A percentile compares a stretch with the other conserved stretches of the same genome.
These are phyloP conservation scores for Pichia membranifaciens DNA, from an alignment of 805 yeast genomes.

Conservation along the genomic window DNA sequence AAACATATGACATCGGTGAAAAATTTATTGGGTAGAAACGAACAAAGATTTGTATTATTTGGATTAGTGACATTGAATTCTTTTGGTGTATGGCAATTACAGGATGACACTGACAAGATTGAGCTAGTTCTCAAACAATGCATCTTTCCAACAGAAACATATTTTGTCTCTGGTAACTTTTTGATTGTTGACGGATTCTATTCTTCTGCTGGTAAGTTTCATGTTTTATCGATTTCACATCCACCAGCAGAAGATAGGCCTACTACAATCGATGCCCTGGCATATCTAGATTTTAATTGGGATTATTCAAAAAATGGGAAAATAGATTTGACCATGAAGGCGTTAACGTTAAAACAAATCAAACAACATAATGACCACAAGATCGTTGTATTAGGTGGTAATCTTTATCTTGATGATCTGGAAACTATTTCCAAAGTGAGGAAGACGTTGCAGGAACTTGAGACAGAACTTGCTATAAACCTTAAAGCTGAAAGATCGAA, in stretches of 20 bases:
- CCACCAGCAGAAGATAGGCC: slow-evolving; percentile 84
- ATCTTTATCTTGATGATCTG: slow-evolving; percentile 58
- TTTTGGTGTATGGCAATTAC: slow-evolving; percentile 67
- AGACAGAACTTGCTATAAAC: slow-evolving; percentile 33
- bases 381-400: slow-evolving; percentile 68
- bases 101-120: slow-evolving; percentile 74
- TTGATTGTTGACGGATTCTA: slow-evolving; percentile 83
- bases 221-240: slow-evolving; percentile 71
- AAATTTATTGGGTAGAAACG: slow-evolving; percentile 81
- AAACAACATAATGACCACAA: slow-evolving; percentile 45
- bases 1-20: slow-evolving; percentile 62
- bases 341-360: slow-evolving; percentile 46
- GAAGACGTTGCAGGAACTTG: slow-evolving; percentile 53
- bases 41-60: slow-evolving; percentile 64
- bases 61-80: slow-evolving; percentile 65
- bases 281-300: slow-evolving; percentile 61
- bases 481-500: slow-evolving; percentile 18
- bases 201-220: slow-evolving; percentile 62
- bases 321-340: slow-evolving; percentile 54
- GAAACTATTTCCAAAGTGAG: slow-evolving; percentile 56
- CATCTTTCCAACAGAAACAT: slow-evolving; percentile 56
- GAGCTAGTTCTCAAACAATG: slow-evolving; percentile 61
- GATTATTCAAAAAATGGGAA: slow-evolving; percentile 34
- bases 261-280: slow-evolving; percentile 61
- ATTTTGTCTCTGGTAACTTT: slow-evolving; percentile 68